phyloP scores from a whole-genome alignment of 2,329 filamentous ascomycete genomes.

The Penicillium griseofulvum region DNA sequence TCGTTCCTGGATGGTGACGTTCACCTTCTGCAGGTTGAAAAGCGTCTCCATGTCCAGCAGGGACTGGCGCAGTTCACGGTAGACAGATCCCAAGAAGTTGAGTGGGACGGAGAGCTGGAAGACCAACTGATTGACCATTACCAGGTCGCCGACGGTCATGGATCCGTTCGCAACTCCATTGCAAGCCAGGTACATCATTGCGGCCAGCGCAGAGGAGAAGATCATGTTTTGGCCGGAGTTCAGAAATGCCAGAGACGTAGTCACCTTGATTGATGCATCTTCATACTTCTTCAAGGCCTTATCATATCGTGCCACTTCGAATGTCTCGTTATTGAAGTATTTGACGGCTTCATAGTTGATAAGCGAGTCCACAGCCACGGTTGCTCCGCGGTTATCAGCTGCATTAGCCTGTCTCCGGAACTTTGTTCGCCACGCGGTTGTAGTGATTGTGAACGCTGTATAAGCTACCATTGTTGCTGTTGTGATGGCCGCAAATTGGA shows the following conservation, averaged over 20 bases:
- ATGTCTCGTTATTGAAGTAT: conserved; percentile 98
- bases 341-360: conserved; percentile 99
- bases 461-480: conserved; percentile 88
- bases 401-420: conserved; percentile 94
- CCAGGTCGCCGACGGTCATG: conserved; percentile 89
- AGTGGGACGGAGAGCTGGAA: conserved; percentile 96
- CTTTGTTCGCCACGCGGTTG: conserved; percentile 94
- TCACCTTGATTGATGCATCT: conserved; percentile 92
- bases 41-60: conserved; percentile 97
- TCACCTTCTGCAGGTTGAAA: conserved; percentile 96
- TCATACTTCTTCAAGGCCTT: conserved; percentile 82
- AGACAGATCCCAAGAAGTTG: conserved; percentile 97
- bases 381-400: conserved; percentile 92
- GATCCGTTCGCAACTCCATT: conserved; percentile 78
- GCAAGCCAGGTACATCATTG: conserved; percentile 97
- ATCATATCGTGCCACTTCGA: conserved; percentile 88
- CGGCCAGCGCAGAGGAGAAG: conserved; percentile 87
- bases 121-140: conserved; percentile 98
- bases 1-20: conserved; percentile 77
- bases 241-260: conserved; percentile 85
- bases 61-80: conserved; percentile 90
- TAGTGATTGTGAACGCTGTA: conserved; percentile 93
- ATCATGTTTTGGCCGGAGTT: conserved; percentile 97
- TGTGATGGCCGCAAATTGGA: conserved; percentile 88
- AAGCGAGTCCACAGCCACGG: conserved; percentile 90